Base-by-base conservation (phyloP, 129 eudicot genomes). In the Tanacetum coccineum region DNA sequence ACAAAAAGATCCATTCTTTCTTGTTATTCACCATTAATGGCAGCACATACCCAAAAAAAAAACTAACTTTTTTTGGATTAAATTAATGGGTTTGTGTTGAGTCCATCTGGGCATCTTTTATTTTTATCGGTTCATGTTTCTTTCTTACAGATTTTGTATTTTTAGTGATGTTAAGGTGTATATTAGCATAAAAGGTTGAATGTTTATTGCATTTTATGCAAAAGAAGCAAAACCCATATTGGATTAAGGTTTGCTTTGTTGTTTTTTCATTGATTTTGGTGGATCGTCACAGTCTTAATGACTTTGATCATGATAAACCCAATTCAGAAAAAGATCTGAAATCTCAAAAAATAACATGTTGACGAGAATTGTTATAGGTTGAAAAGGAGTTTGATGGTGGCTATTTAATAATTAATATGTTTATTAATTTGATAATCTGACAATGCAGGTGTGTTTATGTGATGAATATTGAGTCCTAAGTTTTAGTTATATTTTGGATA, bases 11-110 rank as follows among this genome's bases (percentile, higher is more conserved):
- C 63, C 58, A 13, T 3, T 36, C 3, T 64, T 75, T 17, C 68
- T 8, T 59, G 48, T 75, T 75, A 68, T 60, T 67, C 61, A 39
- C 44, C 75, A 60, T 64, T 40, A 25, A 74, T 74, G 72, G 60
- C 57, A 22, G 77, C 70, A n/a, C 64, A 14, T 11, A 39, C 52
- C 32, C 15, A 9, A 48, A 55, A 44, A 51, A 13, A 28, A n/a
- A n/a, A n/a, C n/a, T n/a, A n/a, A n/a, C 2, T 30, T 3, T 66
- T 62, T 59, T n/a, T 62, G 21, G 11, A 50, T 49, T 19, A 59
- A 49, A 48, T 59, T 36, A 40, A 63, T 50, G 69, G 73, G 68
- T 75, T 53, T 14, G 72, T 56, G 66, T 55, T 74, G 45, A 19
- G 19, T 74, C 39, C 42, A 57, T 74, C 72, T 57, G 60, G 59